Evolutionary conservation across 164 flowering plant species (phyloP).

Genomic region (Aristolochia californica): DNA sequence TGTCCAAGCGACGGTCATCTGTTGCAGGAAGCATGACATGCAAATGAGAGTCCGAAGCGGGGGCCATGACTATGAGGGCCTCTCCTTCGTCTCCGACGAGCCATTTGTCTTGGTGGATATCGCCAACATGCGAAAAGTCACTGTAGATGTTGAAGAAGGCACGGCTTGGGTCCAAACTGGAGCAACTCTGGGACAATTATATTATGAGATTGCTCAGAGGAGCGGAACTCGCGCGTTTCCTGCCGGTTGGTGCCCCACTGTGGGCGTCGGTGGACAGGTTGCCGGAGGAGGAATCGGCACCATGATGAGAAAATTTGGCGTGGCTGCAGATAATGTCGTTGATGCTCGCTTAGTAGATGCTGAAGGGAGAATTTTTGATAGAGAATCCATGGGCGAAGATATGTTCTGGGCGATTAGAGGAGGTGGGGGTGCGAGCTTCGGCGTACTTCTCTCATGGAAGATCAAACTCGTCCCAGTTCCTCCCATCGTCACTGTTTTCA

Average conservation of each 20-base stretch:
- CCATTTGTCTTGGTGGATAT: constrained; percentile 20
- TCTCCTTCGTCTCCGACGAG: constrained; percentile 11
- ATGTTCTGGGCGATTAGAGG: constrained; percentile 19
- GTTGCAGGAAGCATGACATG: constrained; percentile 11
- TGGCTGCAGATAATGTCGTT: constrained; percentile 5
- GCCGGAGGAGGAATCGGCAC: constrained; percentile 4
- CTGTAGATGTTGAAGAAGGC: constrained; percentile 6
- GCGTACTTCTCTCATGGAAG: constrained; percentile 9
- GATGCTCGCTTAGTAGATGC: constrained; percentile 13
- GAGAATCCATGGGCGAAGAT: constrained; percentile 15
- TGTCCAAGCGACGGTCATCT: constrained; percentile 16
- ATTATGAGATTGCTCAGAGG: constrained; percentile 16
- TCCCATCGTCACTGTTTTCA: constrained; percentile 12
- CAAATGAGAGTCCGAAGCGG: constrained; percentile 19
- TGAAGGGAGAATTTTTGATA: constrained; percentile 7
- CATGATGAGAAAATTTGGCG: constrained; percentile 4
- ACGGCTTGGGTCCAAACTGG: constrained; percentile 24
- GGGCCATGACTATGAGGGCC: constrained; percentile 32
- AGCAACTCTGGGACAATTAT: constrained; percentile 23
- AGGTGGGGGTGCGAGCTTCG: constrained; percentile 13
- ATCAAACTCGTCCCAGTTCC: constrained; percentile 8
- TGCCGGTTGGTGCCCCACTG: constrained; percentile 2
- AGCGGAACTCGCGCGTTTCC: constrained; percentile 17
- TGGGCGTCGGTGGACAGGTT: constrained; percentile 1
- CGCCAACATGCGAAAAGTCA: constrained; percentile 9